Evolutionary conservation across 495 filamentous ascomycete species (phyloP).

Genomic region (Penicillium canariense): DNA sequence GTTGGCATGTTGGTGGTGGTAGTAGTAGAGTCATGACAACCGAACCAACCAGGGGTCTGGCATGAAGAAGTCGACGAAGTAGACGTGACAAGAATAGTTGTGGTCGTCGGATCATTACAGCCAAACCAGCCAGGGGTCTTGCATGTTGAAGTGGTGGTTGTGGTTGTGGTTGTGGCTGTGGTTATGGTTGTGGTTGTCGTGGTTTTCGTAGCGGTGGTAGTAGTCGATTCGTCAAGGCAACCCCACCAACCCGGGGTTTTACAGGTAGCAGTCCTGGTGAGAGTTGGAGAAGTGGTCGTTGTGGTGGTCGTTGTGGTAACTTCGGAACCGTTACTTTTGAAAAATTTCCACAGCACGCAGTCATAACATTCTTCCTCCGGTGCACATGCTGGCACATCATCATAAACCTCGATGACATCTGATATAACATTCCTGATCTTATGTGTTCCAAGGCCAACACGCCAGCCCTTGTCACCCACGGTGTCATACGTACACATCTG

Average conservation of each 20-base stretch:
- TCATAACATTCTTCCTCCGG: conserved; percentile 77
- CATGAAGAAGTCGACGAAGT: conserved; percentile 76
- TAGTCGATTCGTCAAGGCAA: conserved; percentile 59
- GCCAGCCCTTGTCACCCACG: conserved; percentile 84
- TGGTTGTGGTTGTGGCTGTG: conserved; percentile 55
- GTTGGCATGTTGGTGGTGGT: conserved; percentile 26
- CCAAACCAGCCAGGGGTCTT: conserved; percentile 72
- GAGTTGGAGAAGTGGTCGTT: conserved; percentile 51
- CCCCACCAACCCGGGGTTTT: conserved; percentile 77
- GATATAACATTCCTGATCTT: conserved; percentile 80
- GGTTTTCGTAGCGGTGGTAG: conserved; percentile 49
- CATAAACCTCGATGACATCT: conserved; percentile 81
- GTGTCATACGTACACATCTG: conserved; percentile 87
- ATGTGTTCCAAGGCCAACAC: conserved; percentile 81
- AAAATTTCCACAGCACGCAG: conserved; percentile 92
- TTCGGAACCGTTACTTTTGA: conserved; percentile 82
- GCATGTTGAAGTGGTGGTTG: conserved; percentile 82
- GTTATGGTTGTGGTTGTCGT: conserved; percentile 53
- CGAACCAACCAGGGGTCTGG: conserved; percentile 73
- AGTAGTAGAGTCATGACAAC: conserved; percentile 48
- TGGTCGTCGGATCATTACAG: conserved; percentile 45
- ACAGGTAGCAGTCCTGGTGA: conserved; percentile 78
- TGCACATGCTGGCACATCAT: conserved; percentile 72
- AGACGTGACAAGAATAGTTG: conserved; percentile 33
- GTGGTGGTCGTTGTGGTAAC: conserved; percentile 61